These are phyloP conservation scores for Monosporascus ibericus DNA, from an alignment of 2,329 filamentous ascomycete genomes.

Conservation along the genomic window DNA sequence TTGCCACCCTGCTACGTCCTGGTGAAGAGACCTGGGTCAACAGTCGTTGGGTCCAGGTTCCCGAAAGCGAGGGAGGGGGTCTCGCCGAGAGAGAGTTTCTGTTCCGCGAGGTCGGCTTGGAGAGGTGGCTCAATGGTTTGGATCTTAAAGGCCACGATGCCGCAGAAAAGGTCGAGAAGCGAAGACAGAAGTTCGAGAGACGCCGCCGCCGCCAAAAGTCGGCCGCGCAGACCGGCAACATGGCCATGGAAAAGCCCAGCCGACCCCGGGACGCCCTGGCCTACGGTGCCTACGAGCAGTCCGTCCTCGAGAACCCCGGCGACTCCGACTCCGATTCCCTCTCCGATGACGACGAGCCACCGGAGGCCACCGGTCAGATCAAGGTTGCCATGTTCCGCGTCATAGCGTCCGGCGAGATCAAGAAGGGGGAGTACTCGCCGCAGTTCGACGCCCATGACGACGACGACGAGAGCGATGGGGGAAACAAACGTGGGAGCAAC, in stretches of 20 bases:
- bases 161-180: constrained; percentile 83
- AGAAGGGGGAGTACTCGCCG: constrained; percentile 94
- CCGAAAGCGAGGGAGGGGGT: constrained; percentile 84
- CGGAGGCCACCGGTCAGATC: constrained; percentile 94
- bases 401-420: constrained; percentile 91
- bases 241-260: constrained; percentile 37
- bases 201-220: constrained; percentile 59
- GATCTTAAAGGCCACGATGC: constrained; percentile 92
- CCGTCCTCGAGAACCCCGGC: constrained; percentile 65
- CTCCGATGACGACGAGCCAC: constrained; percentile 72
- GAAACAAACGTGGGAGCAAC: constrained; percentile 47
- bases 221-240: constrained; percentile 29
- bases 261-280: constrained; percentile 56
- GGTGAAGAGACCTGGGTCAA: constrained; percentile 99
- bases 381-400: constrained; percentile 96
- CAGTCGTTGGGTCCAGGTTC: constrained; percentile 93
- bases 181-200: constrained; percentile 71
- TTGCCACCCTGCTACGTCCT: constrained; percentile 83
- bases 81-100: constrained; percentile 94
- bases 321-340: constrained; percentile 71
- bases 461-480: constrained; percentile 60
- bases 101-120: constrained; percentile 92
- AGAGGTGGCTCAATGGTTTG: constrained; percentile 92
- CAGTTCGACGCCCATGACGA: constrained; percentile 97
- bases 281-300: constrained; percentile 71